Evolutionary conservation across 345 rosid genomes (phyloP).

Genomic region (Crucihimalaya himalaica): DNA sequence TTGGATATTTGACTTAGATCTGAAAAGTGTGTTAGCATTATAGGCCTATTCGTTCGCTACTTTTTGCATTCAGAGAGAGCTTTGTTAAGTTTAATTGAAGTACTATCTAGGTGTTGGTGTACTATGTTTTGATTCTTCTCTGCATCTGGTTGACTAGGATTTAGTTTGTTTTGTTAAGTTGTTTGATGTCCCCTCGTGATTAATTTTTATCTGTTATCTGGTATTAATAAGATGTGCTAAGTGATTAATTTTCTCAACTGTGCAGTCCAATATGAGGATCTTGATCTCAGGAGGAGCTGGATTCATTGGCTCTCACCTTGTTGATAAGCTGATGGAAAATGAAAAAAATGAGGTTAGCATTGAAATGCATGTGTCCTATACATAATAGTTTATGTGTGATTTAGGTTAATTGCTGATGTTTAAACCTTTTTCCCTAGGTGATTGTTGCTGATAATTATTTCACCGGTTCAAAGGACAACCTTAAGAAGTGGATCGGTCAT

Average conservation of each 20-base stretch:
- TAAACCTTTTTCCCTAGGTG: conserved; percentile 48
- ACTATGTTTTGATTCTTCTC: not conserved
- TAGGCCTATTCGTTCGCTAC: not conserved
- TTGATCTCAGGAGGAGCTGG: conserved; percentile 98
- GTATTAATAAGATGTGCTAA: not conserved
- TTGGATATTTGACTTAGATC: conserved; percentile 12
- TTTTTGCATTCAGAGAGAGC: not conserved
- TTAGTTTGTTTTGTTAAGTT: not conserved
- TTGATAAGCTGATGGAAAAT: conserved; percentile 89
- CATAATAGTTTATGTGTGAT: too few species aligned
- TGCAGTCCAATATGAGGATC: conserved; percentile 93
- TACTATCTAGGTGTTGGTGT: not conserved
- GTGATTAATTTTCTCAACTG: conserved; percentile 12
- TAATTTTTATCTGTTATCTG: not conserved
- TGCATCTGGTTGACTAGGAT: not conserved
- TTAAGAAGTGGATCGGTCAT: conserved; percentile 86
- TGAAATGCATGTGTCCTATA: not conserved
- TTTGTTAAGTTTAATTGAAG: not conserved
- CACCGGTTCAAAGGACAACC: conserved; percentile 90
- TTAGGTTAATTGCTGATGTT: too few species aligned
- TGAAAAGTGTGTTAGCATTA: not conserved
- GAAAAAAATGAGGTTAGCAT: conserved; percentile 86
- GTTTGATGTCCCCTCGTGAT: not conserved
- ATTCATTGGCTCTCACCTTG: conserved; percentile 94
- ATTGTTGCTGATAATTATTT: conserved; percentile 91